These are phyloP conservation scores for Schrenkiella parvula DNA, from an alignment of 345 rosid species.

Conservation along the genomic window DNA sequence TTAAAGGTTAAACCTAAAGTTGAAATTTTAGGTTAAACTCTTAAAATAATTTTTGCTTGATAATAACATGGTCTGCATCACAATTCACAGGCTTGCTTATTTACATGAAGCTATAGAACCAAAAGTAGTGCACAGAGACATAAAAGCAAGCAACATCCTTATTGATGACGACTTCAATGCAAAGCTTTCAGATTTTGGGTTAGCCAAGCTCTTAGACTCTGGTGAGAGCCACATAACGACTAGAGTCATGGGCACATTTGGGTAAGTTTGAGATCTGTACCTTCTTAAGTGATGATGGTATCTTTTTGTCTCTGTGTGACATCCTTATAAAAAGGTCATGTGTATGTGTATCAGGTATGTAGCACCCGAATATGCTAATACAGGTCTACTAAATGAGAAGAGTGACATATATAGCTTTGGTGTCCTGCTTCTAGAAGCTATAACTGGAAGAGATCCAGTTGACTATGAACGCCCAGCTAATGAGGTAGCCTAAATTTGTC, in stretches of 20 bases:
- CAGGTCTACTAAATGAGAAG: constrained; percentile 86
- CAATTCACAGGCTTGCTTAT: constrained; percentile 75
- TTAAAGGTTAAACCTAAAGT: too few species aligned
- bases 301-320: too few species aligned
- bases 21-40: neutral
- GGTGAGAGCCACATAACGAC: constrained; percentile 95
- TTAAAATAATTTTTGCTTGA: neutral
- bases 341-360: constrained; percentile 57
- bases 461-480: constrained; percentile 84
- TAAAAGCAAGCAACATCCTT: constrained; percentile 93
- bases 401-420: constrained; percentile 96
- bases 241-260: constrained; percentile 98
- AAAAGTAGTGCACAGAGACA: constrained; percentile 92
- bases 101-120: constrained; percentile 99
- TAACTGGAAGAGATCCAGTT: constrained; percentile 95
- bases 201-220: constrained; percentile 88
- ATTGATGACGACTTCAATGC: constrained; percentile 76
- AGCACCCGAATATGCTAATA: constrained; percentile 95
- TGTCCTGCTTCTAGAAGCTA: constrained; percentile 77
- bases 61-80: neutral
- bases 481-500: constrained; percentile 50
- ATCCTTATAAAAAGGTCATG: neutral
- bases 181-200: constrained; percentile 95
- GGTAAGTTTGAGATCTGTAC: constrained; percentile 43
- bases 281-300: neutral